Percentiles rank a stretch among this genome's conserved stretches.
Conservation (phyloP, 768 basidiomycete species). For the Daedaleopsis nitida region DNA sequence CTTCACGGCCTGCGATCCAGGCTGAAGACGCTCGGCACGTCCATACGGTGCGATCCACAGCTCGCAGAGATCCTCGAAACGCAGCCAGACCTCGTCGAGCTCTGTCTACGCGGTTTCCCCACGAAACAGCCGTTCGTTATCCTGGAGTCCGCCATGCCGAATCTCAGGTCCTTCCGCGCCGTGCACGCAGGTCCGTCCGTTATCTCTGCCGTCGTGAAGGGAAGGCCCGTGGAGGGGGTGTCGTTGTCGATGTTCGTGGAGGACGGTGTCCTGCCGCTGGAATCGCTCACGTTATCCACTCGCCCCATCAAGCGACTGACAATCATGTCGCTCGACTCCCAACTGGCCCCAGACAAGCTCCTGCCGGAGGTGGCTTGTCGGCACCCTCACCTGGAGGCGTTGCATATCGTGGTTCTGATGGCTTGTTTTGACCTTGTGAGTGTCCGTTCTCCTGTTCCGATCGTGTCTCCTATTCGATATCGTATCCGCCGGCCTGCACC, state of each 20-base stretch:
- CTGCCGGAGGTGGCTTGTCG: constrained; percentile 49
- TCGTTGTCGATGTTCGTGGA: constrained; percentile 55
- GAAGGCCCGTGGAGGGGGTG: constrained; percentile 50
- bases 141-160: constrained; percentile 45
- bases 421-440: constrained; percentile 50
- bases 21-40: constrained; percentile 53
- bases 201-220: constrained; percentile 46
- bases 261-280: constrained; percentile 42
- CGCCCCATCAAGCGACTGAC: constrained; percentile 51
- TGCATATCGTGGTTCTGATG: constrained; percentile 61
- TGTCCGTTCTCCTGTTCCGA: constrained; percentile 3
- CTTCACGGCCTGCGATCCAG: constrained; percentile 46
- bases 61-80: constrained; percentile 54
- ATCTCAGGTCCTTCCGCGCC: constrained; percentile 51
- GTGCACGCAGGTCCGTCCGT: constrained; percentile 52
- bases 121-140: constrained; percentile 38
- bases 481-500: neutral
- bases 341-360: constrained; percentile 42
- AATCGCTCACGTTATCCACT: constrained; percentile 43
- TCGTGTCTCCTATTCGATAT: constrained; percentile 4
- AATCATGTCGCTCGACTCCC: constrained; percentile 58
- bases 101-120: constrained; percentile 58
- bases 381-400: constrained; percentile 54
- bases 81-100: constrained; percentile 49
- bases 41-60: constrained; percentile 51